Evolutionary conservation across 495 filamentous ascomycete genomes (phyloP), one percentile per base, ranked within the genome.

Genomic region (Thozetella sp.): DNA sequence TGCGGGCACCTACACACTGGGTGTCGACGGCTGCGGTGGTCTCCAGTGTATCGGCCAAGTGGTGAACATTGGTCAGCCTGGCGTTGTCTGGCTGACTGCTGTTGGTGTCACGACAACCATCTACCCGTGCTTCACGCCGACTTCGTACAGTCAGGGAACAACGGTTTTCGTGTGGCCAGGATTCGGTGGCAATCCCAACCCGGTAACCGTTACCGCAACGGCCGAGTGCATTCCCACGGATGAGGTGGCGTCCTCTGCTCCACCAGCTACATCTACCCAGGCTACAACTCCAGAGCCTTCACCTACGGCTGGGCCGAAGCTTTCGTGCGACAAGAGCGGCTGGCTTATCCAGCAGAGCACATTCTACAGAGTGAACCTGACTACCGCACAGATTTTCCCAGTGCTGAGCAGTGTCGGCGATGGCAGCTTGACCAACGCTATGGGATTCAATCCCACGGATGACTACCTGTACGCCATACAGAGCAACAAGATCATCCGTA

Each of bases 251-350:
- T n/a, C n/a, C n/a, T n/a, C n/a, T n/a, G n/a, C n/a, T n/a, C n/a
- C n/a, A n/a, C n/a, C n/a, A n/a, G 6, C 30, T 37, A 37, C 30
- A 6, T 37, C 30, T 37, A 6, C 30, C 30, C 6, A 37, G 6
- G 30, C 30, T 6, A 6, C 30, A 15, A 37, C 30, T 37, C 6
- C 30, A 37, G 6, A 37, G 15, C 15, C 30, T 6, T 6, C 30
- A 15, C 6, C 30, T 37, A 6, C 30, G 6, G 15, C 30, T 37
- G 30, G 6, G 45, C 61, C 61, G 12, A 48, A 45, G 0, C 52
- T 60, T 15, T 56, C 53, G 17, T 63, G 61, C 26, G 57, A 63
- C 52, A 56, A 63, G 57, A 60, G 56, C 30, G 61, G 61, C 2
- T 63, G 60, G 22, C 22, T 60, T 3, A 60, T 63, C 22, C 61